Evolutionary conservation across 495 filamentous ascomycete species (phyloP), one percentile per base, ranked within the genome.

Genomic region (Aspergillus haitiensis): DNA sequence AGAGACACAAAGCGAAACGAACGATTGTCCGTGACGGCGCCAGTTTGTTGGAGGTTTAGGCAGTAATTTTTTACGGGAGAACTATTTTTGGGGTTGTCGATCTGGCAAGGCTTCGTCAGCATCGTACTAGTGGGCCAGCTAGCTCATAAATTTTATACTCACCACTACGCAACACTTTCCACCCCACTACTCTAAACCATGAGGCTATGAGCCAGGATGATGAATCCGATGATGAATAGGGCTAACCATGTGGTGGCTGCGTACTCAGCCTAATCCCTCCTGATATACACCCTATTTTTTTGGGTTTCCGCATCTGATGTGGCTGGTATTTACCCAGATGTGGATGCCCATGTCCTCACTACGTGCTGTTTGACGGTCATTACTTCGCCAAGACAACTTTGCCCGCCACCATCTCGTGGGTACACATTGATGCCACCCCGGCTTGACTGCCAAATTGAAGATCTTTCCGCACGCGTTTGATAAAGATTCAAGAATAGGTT

Each of bases 31-130:
- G 44, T 47, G 44, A 47, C 16, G 44, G 13, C 44, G 44, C 48
- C 40, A 42, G 39, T 59, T 59, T 39, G 56, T 47, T 34, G 47
- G 7, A 44, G 18, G 37, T 47, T 58, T 63, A 63, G 61, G 61
- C 55, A 63, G 61, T 53, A 51, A 55, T 49, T 55, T 50, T 42
- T 59, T 55, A 53, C 59, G 39, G 53, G 32, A 32, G 33, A 47
- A 47, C 61, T 56, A 61, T 56, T 56, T 61, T 60, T 60, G 58
- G 60, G 58, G 55, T 21, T 47, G 56, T 42, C 31, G 61, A 63
- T 63, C 55, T 39, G 47, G 36, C 46, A 46, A 45, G 21, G 48
- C 48, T 52, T 62, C 60, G 60, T 62, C 60, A 56, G 55, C 54
- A 62, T 44, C 33, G 21, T 27, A 27, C 21, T 27, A 27, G 21